A percentile compares a stretch with the other conserved stretches of the same genome.
These are phyloP conservation scores for Cichorium intybus DNA, from an alignment of 140 eudicot genomes.

Conservation along the genomic window DNA sequence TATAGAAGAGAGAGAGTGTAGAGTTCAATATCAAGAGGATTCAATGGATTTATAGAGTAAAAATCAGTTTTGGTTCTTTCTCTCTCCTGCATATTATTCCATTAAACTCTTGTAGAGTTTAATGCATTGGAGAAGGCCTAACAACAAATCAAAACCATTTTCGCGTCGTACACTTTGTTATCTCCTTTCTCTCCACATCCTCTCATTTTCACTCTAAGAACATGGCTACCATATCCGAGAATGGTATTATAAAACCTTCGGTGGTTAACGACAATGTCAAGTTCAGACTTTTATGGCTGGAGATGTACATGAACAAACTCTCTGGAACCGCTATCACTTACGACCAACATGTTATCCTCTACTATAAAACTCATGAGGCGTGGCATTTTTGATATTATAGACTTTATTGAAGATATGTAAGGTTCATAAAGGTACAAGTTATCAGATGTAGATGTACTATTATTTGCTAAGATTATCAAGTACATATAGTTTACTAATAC, in stretches of 20 bases:
- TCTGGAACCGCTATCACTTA: conserved; percentile 55
- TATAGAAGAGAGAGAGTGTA: no score
- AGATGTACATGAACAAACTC: conserved; percentile 57
- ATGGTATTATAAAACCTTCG: conserved; percentile 27
- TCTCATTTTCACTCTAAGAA: conserved; percentile 14
- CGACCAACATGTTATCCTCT: conserved; percentile 71
- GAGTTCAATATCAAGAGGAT: no score
- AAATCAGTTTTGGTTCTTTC: no score
- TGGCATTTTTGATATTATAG: conserved; percentile 64
- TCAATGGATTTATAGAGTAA: no score
- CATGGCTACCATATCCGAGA: conserved; percentile 51
- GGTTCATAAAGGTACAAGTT: conserved; percentile 38
- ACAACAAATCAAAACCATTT: conserved; percentile 17
- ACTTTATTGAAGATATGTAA: conserved; percentile 68
- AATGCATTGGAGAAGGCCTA: no score
- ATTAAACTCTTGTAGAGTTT: no score
- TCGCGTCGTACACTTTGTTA: conserved; percentile 29
- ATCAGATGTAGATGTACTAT: conserved; percentile 63
- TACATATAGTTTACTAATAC: conserved; percentile 80
- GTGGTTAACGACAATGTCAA: conserved; percentile 34
- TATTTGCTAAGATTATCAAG: conserved; percentile 72
- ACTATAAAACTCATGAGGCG: conserved; percentile 50
- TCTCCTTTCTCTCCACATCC: conserved; percentile 26
- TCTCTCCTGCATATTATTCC: no score
- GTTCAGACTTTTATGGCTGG: conserved; percentile 65